Evolutionary conservation across 1,284 basidiomycete genomes (phyloP), one percentile per base, ranked within the genome.

Genomic region (Puccinia hordei): DNA sequence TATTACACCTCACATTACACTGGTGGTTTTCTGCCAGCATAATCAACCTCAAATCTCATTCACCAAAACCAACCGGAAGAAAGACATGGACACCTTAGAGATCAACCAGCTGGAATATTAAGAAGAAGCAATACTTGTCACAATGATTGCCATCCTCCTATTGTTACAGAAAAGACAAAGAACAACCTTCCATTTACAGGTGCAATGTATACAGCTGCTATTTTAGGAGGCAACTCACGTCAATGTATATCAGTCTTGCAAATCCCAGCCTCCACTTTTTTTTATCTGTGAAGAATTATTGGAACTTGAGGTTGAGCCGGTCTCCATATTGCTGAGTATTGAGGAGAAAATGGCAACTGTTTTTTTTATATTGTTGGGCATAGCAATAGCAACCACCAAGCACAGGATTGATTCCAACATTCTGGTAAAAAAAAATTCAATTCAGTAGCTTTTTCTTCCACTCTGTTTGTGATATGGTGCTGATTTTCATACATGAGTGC

Each of bases 361-460:
- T 66, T 66, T 44, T 35, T 66, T 9, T 66, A 66, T 19, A 66
- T 66, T 27, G 24, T 27, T 44, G 65, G 65, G 38, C 65, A 66
- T 35, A 66, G 44, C 8, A 66, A 66, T n/a, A 41, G 17, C 33
- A 66, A 66, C 19, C 2, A 17, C 1, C 35, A 44, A n/a, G 65
- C 65, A 17, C 33, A 41, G 44, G 65, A 66, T n/a, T 13, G 65
- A 6, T 66, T 66, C 38, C 38, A 41, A 12, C 38, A 41, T 12
- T 41, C 38, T 41, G 38, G 38, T 4, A 12, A 41, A 41, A 66
- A n/a, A 22, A 66, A 44, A 4, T 66, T 15, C 5, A 66, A 44
- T 35, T 66, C 22, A 66, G 15, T 66, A 5, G 4, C 4, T 5
- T 41, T 66, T 41, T 15, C 35, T 12, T 66, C 12, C 1, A 41